Percentiles rank a stretch among this genome's conserved stretches.
Evolutionary conservation across 2,329 filamentous ascomycete species (phyloP).

Genomic region (Colletotrichum somersetense): DNA sequence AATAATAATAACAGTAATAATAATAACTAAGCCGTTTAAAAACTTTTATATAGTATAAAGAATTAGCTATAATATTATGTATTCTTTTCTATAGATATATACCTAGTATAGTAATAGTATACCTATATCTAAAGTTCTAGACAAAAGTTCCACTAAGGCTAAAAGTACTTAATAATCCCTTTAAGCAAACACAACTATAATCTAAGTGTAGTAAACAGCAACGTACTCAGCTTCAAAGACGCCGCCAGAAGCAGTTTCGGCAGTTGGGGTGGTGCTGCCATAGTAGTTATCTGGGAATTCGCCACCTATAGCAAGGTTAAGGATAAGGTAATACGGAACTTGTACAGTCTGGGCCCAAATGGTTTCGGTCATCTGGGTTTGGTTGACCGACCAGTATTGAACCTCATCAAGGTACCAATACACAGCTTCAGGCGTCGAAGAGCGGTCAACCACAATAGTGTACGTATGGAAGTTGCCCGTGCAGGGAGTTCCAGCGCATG

Average conservation of each 20-base stretch:
- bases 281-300: background rate
- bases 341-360: background rate
- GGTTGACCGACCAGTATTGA: background rate
- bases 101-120: too few relatives aligned
- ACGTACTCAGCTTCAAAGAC: background rate
- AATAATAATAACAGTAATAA: too few relatives aligned
- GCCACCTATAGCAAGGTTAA: background rate
- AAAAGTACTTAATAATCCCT: too few relatives aligned
- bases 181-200: too few relatives aligned
- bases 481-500: background rate
- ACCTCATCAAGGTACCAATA: background rate
- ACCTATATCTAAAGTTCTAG: too few relatives aligned
- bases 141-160: too few relatives aligned
- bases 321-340: background rate
- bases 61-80: too few relatives aligned
- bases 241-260: background rate
- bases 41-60: too few relatives aligned
- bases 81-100: too few relatives aligned
- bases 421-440: background rate
- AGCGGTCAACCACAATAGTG: background rate
- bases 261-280: background rate
- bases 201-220: background rate
- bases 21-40: too few relatives aligned
- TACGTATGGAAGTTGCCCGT: background rate
- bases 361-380: background rate